Conservation (phyloP, 129 eudicot species). For the Lactuca sativa region DNA sequence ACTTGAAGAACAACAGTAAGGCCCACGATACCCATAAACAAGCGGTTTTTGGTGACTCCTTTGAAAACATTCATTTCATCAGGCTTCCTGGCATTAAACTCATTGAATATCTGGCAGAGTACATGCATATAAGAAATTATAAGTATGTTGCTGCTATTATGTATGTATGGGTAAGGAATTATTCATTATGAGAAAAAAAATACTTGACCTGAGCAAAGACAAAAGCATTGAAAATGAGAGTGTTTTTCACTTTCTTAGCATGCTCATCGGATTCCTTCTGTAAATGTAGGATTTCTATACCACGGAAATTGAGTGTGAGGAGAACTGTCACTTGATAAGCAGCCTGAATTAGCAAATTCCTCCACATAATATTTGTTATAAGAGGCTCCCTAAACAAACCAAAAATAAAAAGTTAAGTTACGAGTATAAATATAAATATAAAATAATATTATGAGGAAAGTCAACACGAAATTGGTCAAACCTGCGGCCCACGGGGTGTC, state of each 20-base stretch:
- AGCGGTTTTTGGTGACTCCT: constrained; percentile 68
- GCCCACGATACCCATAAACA: constrained; percentile 72
- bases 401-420: constrained; percentile 7
- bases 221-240: constrained; percentile 85
- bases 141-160: too few species aligned
- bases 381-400: constrained; percentile 76
- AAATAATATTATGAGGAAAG: background rate
- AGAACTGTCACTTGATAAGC: constrained; percentile 78
- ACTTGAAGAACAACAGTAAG: constrained; percentile 76
- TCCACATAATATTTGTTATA: constrained; percentile 93
- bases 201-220: constrained; percentile 90
- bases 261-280: constrained; percentile 42
- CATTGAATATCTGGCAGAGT: constrained; percentile 78
- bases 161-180: background rate
- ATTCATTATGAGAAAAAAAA: too few species aligned
- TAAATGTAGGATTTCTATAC: constrained; percentile 50
- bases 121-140: background rate
- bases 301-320: constrained; percentile 66
- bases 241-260: constrained; percentile 68
- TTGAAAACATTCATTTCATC: constrained; percentile 75
- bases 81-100: constrained; percentile 91
- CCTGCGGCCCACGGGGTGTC: constrained; percentile 97
- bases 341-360: constrained; percentile 88
- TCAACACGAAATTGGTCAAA: background rate
- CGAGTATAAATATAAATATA: background rate